phyloP scores from a whole-genome alignment of 75 land plant genomes.

The Selaginella tamariscina region DNA sequence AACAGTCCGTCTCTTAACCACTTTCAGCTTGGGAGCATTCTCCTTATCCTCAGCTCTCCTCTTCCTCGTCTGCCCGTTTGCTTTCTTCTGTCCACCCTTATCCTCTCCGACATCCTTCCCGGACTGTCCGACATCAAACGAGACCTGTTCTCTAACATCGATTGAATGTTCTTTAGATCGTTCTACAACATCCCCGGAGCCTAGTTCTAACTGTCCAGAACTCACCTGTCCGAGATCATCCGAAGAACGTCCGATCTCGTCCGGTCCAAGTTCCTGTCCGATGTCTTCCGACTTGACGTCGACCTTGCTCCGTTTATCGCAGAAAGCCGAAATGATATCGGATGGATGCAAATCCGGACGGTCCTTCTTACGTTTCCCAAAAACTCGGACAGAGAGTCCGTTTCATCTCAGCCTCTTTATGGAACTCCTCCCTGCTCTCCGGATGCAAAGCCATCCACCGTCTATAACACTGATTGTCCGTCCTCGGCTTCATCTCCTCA shows the following conservation, averaged over 20 bases:
- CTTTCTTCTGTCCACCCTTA: background rate
- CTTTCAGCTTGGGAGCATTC: background rate
- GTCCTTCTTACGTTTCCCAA: slow-evolving; percentile 63
- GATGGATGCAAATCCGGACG: slow-evolving; percentile 58
- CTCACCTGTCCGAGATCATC: background rate
- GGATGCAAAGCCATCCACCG: slow-evolving; percentile 74
- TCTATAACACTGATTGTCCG: slow-evolving; percentile 86
- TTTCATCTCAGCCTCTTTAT: slow-evolving; percentile 43
- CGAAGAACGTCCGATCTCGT: too few species aligned
- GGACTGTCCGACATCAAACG: background rate
- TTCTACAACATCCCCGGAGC: too few species aligned
- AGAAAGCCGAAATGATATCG: slow-evolving; percentile 48
- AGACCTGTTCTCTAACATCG: background rate
- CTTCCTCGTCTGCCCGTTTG: background rate
- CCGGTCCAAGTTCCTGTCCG: background rate
- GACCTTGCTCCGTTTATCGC: too few species aligned
- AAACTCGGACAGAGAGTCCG: slow-evolving; percentile 57
- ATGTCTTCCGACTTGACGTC: background rate
- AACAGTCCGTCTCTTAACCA: background rate
- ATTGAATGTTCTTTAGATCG: too few species aligned
- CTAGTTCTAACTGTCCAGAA: background rate
- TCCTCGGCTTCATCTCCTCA: slow-evolving; percentile 45
- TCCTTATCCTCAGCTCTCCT: background rate
- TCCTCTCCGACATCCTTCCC: background rate
- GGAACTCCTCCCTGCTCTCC: slow-evolving; percentile 38